Base-by-base conservation (phyloP, 1,139 yeast genomes). In the Scheffersomyces lignicola region DNA sequence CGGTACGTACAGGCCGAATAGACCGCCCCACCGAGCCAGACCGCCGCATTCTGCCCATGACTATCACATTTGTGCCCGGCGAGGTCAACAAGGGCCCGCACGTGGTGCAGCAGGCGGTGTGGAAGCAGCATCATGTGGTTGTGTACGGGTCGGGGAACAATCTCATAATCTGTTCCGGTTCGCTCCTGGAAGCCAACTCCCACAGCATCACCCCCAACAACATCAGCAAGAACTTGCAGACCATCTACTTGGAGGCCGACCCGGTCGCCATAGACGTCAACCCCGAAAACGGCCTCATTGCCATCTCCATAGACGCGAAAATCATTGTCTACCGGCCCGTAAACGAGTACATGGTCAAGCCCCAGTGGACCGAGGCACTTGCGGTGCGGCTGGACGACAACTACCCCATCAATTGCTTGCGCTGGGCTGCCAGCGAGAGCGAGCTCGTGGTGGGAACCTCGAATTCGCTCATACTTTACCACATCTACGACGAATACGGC, bases 101-200 rank as follows among this genome's bases (percentile, higher is more conserved):
- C 43, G 68, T 88, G 1, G 75, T 80, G 15, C 70, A 78, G 39
- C 85, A 83, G 45, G 75, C 72, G 5, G 61, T 65, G 37, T 89
- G 96, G 96, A 79, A 79, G 40, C 69, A 70, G 14, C 79, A 78
- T 42, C 75, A 80, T 37, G 60, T 89, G 7, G 62, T 85, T 18
- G 83, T 80, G 0, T 90, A 90, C 54, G 86, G 92, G 36, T 86
- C 96, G 2, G 97, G 96, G 1, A 88, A 89, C 60, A 89, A 88
- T 55, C 62, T 90, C 47, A 83, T 89, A 30, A 72, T 89, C 11
- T 52, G 54, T 24, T 50, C 58, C 25, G 47, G 51, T 21, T 50
- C 58, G 10, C 34, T 44, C 3, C 33, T 24, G 20, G 27, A 34
- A 18, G 31, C 39, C 8, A 39, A 35, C 41, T 25, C 39, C 38